phyloP scores from a whole-genome alignment of 495 filamentous ascomycete species.

The Hypoxylon lenormandii region DNA sequence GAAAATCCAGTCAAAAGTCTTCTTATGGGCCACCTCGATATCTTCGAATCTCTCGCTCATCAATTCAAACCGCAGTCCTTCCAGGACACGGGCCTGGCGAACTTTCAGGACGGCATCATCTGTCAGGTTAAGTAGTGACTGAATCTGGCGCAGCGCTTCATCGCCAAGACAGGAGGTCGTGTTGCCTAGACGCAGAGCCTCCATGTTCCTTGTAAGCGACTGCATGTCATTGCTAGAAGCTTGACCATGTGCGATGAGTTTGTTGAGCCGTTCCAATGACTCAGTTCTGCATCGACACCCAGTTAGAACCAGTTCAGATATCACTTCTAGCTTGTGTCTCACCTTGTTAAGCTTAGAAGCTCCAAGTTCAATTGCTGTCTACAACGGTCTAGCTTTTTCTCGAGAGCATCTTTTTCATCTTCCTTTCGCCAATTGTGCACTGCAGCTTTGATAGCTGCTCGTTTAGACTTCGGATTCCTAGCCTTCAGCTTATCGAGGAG shows the following conservation, averaged over 20 bases:
- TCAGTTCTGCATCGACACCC: conserved; percentile 18
- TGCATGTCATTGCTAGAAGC: conserved; percentile 27
- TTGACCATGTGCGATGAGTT: conserved; percentile 26
- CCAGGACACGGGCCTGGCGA: conserved; percentile 29
- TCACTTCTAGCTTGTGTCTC: conserved; percentile 1
- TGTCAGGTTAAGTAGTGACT: conserved; percentile 29
- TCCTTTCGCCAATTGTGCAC: conserved; percentile 39
- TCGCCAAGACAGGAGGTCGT: conserved; percentile 26
- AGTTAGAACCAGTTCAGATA: background rate
- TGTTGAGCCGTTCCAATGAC: conserved; percentile 12
- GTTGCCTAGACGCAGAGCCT: conserved; percentile 32
- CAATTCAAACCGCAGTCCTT: conserved; percentile 37
- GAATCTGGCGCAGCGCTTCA: conserved; percentile 31
- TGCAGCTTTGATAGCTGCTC: conserved; percentile 27
- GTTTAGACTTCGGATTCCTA: conserved; percentile 41
- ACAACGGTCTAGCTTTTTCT: conserved; percentile 39
- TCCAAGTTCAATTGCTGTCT: conserved; percentile 40
- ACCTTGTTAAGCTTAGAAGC: conserved; percentile 34
- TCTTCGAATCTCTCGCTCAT: conserved; percentile 38
- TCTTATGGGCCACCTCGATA: conserved; percentile 36
- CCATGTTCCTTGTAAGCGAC: conserved; percentile 31
- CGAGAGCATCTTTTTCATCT: conserved; percentile 35
- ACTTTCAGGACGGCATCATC: conserved; percentile 26
- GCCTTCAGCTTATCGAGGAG: conserved; percentile 46
- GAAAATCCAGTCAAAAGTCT: conserved; percentile 51